Evolutionary conservation across 2,329 filamentous ascomycete species (phyloP), one percentile per base, ranked within the genome.

Genomic region (Colletotrichum sojae): DNA sequence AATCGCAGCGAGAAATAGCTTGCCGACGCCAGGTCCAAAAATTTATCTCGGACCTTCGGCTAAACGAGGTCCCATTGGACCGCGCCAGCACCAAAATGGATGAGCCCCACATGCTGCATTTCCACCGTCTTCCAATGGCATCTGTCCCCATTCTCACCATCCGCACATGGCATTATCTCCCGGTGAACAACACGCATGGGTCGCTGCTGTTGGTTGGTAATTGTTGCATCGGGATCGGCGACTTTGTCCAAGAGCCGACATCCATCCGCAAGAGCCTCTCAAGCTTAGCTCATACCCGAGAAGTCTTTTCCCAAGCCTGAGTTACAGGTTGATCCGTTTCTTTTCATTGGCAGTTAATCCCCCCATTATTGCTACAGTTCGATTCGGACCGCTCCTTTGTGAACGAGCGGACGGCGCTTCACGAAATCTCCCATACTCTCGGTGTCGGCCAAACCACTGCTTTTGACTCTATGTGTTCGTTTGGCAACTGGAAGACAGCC

Each of bases 361-460:
- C 15, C 39, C 13, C 13, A n/a, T 20, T 46, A 45, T 60, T 69
- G 55, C 45, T 40, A 45, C 20, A 3, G n/a, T 85, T 85, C 74
- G 83, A 83, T 5, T 76, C 78, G 13, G 78, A 84, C 77, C 74
- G 83, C 9, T 70, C 79, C 0, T 85, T 83, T 77, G 85, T 85
- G 83, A 84, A 74, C 55, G 82, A 85, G 74, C 82, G 83, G 15
- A 84, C 83, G 3, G 83, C 83, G 5, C 76, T 85, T 73, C 83
- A 85, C 72, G 83, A 85, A 76, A 84, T 84, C 51, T 71, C 83
- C 2, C 83, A 85, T 73, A 85, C 83, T 1, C 79, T 85, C 5
- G 83, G 83, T 4, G 76, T 85, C n/a, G 83, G 83, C 0, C 81
- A 82, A 76, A 83, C 82, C 4, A 71, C 73, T 8, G 78, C 77